Conservation (phyloP, 2,329 filamentous ascomycete species). For the Neopestalotiopsis sp. region DNA sequence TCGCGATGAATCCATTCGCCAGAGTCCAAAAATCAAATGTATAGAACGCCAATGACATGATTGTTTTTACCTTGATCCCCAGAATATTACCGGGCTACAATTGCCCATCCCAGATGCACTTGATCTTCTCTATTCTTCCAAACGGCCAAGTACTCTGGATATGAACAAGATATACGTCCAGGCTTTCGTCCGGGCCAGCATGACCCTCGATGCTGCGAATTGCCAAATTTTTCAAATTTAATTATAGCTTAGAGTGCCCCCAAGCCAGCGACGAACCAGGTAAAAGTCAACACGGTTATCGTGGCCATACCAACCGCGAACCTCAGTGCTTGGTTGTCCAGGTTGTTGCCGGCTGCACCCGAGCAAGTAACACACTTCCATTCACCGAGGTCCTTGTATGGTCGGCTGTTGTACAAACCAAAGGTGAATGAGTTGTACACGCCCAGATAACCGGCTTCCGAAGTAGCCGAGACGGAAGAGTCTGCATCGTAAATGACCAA, state of each 20-base stretch:
- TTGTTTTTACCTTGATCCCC: background rate
- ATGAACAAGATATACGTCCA: background rate
- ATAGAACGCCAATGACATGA: conserved; percentile 16
- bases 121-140: background rate
- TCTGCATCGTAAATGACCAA: conserved; percentile 67
- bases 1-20: background rate
- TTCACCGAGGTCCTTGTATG: conserved; percentile 55
- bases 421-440: conserved; percentile 56
- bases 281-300: conserved; percentile 64
- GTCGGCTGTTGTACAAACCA: conserved; percentile 59
- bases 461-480: conserved; percentile 50
- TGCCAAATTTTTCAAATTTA: background rate
- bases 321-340: conserved; percentile 53
- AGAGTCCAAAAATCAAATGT: conserved; percentile 4
- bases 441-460: conserved; percentile 61
- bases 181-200: background rate
- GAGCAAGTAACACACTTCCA: conserved; percentile 63
- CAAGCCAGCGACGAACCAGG: conserved; percentile 66
- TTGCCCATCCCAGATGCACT: background rate
- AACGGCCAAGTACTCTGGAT: background rate
- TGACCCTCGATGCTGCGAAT: background rate
- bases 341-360: conserved; percentile 53
- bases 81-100: background rate
- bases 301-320: conserved; percentile 59
- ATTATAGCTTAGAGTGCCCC: conserved; percentile 36